Conservation (phyloP, 2,329 filamentous ascomycete genomes). For the Pleurostoma richardsiae region DNA sequence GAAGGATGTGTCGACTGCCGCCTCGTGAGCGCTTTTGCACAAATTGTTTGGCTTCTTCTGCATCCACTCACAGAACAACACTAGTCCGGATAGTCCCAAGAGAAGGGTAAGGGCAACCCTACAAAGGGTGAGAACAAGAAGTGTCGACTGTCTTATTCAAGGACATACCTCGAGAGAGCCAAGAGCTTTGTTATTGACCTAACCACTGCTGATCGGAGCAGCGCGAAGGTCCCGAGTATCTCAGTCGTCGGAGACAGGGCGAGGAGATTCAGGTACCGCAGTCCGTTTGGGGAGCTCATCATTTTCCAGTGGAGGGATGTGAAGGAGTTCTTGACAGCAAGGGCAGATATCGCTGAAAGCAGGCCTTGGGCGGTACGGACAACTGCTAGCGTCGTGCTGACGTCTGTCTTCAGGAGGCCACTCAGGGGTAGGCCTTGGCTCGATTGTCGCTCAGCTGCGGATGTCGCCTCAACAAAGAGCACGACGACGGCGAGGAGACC, state of each 20-base stretch:
- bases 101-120: not conserved
- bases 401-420: not conserved
- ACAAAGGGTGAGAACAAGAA: not conserved
- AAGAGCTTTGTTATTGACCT: not conserved
- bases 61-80: not conserved
- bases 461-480: not conserved
- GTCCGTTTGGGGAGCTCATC: not conserved
- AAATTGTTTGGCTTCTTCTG: not conserved
- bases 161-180: not conserved
- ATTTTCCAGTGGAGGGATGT: not conserved
- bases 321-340: slow-evolving; percentile 6
- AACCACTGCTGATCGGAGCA: not conserved
- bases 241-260: not conserved
- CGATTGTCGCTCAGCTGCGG: not conserved
- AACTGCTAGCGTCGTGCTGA: not conserved
- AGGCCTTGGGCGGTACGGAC: not conserved
- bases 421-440: not conserved
- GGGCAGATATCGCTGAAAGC: not conserved
- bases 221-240: not conserved
- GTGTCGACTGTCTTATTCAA: not conserved
- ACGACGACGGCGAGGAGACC: not conserved
- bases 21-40: too few relatives aligned
- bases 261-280: not conserved
- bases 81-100: not conserved
- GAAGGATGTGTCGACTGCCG: slow-evolving; percentile 9